Conservation (phyloP, 306 rosid species). For the Adenanthera pavonina region DNA sequence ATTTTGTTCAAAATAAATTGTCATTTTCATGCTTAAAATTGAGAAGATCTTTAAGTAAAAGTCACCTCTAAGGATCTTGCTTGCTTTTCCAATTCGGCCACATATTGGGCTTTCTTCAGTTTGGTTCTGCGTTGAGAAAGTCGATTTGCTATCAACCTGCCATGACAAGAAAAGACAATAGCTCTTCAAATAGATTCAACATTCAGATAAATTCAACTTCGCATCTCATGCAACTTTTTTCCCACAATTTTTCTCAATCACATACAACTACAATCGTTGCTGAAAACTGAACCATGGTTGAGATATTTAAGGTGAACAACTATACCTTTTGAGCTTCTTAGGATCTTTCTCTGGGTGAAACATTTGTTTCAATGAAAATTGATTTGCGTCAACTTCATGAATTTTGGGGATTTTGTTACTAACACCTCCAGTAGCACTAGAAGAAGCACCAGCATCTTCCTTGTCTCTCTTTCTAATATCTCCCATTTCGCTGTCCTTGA, state of each 20-base stretch:
- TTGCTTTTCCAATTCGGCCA: conserved; percentile 9
- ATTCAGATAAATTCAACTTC: too few relatives aligned
- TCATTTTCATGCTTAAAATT: too few relatives aligned
- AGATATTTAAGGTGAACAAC: too few relatives aligned
- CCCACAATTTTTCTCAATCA: too few relatives aligned
- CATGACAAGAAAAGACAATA: neutral
- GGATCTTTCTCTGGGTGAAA: conserved; percentile 29
- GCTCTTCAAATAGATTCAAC: neutral
- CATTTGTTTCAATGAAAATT: neutral
- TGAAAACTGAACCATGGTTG: too few relatives aligned
- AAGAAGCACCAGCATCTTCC: neutral
- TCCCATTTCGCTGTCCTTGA: neutral
- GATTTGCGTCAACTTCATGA: neutral
- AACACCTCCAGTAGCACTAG: neutral
- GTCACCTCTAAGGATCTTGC: neutral
- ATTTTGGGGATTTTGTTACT: neutral
- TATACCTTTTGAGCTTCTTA: conserved; percentile 44
- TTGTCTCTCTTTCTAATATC: neutral
- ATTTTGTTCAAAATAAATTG: neutral
- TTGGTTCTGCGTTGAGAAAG: neutral
- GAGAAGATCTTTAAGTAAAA: neutral
- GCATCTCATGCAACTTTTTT: too few relatives aligned
- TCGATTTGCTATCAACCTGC: conserved; percentile 26
- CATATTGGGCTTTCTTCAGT: neutral
- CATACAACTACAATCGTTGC: too few relatives aligned